phyloP scores from a whole-genome alignment of 257 asterid genomes.

The Lycium ferocissimum region DNA sequence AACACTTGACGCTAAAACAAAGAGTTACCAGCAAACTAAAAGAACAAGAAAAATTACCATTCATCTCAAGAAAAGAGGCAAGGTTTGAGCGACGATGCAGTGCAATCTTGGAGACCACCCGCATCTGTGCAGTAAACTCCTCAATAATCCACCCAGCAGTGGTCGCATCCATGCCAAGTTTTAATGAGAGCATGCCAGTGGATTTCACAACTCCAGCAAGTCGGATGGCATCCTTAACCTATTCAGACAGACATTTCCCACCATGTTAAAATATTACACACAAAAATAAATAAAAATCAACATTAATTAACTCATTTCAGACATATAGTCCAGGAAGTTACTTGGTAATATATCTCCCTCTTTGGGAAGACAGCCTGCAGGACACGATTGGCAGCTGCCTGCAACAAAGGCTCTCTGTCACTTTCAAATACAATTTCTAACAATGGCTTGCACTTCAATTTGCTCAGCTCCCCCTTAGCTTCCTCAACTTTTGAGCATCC shows the following conservation, averaged over 20 bases:
- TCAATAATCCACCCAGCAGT: slow-evolving; percentile 88
- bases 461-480: slow-evolving; percentile 57
- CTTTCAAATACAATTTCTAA: slow-evolving; percentile 86
- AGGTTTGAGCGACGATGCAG: slow-evolving; percentile 88
- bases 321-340: slow-evolving; percentile 44
- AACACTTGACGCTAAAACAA: neutral
- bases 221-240: slow-evolving; percentile 94
- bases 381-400: slow-evolving; percentile 84
- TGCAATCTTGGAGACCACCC: slow-evolving; percentile 94
- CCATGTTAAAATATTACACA: slow-evolving; percentile 28
- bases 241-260: slow-evolving; percentile 30
- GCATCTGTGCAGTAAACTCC: slow-evolving; percentile 96
- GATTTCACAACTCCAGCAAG: slow-evolving; percentile 95
- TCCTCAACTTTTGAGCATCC: slow-evolving; percentile 73
- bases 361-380: slow-evolving; percentile 87
- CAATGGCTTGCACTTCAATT: slow-evolving; percentile 72
- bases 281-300: slow-evolving; percentile 15
- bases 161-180: slow-evolving; percentile 83
- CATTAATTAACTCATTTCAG: slow-evolving; percentile 24
- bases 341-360: slow-evolving; percentile 89
- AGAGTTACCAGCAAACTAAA: neutral
- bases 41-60: slow-evolving; percentile 55
- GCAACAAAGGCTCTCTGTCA: slow-evolving; percentile 89
- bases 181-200: slow-evolving; percentile 69
- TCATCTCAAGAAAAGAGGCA: slow-evolving; percentile 82